Conservation (phyloP, 169 alveolate genomes). For the Plasmodium gonderi region DNA sequence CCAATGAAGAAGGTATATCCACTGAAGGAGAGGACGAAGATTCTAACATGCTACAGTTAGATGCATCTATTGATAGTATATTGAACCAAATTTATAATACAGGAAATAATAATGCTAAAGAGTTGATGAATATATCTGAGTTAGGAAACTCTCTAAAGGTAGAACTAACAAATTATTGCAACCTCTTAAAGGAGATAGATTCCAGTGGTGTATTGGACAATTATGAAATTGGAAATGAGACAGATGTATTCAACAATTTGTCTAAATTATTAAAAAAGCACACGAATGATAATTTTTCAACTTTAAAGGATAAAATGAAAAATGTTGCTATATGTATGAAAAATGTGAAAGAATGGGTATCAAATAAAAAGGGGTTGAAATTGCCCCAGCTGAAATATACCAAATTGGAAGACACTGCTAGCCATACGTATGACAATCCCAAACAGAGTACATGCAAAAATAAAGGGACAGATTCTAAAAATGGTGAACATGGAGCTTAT, state of each 20-base stretch:
- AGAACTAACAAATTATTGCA: background rate
- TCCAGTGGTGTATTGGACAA: background rate
- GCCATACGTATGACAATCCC: too few relatives aligned
- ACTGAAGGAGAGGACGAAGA: background rate
- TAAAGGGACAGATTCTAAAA: background rate
- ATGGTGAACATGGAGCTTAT: background rate
- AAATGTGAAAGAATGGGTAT: slow-evolving; percentile 3
- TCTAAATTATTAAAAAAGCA: background rate
- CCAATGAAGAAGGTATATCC: background rate
- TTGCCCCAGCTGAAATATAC: background rate
- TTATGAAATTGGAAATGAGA: background rate
- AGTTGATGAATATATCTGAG: background rate
- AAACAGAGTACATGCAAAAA: too few relatives aligned
- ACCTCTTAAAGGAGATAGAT: background rate
- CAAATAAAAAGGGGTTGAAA: background rate
- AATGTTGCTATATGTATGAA: slow-evolving; percentile 7
- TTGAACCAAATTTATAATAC: background rate
- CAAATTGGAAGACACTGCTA: background rate
- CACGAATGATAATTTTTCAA: background rate
- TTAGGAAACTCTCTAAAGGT: background rate
- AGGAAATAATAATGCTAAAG: background rate
- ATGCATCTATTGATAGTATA: background rate
- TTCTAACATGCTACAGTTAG: background rate
- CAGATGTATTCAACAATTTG: background rate
- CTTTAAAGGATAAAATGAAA: background rate